Evolutionary conservation across 768 basidiomycete species (phyloP), one percentile per base, ranked within the genome.

Genomic region (Psilocybe azurescens): DNA sequence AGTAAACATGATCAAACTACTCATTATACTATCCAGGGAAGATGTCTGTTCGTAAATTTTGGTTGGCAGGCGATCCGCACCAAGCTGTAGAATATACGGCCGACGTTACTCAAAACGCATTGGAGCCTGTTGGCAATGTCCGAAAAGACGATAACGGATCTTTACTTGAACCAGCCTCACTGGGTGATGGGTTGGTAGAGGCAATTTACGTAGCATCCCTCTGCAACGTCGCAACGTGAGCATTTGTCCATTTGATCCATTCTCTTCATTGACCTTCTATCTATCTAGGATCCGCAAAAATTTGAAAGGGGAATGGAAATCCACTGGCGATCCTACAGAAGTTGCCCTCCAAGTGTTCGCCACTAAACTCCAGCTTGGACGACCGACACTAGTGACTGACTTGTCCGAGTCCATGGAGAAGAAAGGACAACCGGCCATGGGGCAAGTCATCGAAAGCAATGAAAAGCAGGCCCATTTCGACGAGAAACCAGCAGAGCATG

Each of bases 311-410:
- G 68, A 81, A 62, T 79, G 79, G 79, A 77, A 75, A 59, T 74
- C 82, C 9, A 81, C 79, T 47, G 85, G 85, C 24, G 85, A 85
- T 63, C 83, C 85, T 2, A 85, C 85, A 1, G 83, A 86, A 65
- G 79, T 84, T n/a, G 84, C 84, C 3, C 77, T 86, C 4, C 83
- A 84, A 65, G 83, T 84, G 20, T 83, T 85, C 58, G 83, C 84
- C 1, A 77, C 79, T 53, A 83, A 81, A 60, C 74, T 85, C 49
- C 77, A 78, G 1, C 75, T 79, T 48, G 83, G 84, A 7, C 72
- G 74, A 18, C 63, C 73, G 16, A 66, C 60, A 16, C 64, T 79
- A 8, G 71, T 73, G 6, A 30, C 57, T 10, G 73, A 77, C 58
- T 60, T 65, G 10, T 59, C 67, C 16, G 69, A 72, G 3, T 33